These are phyloP conservation scores for Monascus ruber DNA, from an alignment of 2,329 filamentous ascomycete genomes.

Conservation along the genomic window DNA sequence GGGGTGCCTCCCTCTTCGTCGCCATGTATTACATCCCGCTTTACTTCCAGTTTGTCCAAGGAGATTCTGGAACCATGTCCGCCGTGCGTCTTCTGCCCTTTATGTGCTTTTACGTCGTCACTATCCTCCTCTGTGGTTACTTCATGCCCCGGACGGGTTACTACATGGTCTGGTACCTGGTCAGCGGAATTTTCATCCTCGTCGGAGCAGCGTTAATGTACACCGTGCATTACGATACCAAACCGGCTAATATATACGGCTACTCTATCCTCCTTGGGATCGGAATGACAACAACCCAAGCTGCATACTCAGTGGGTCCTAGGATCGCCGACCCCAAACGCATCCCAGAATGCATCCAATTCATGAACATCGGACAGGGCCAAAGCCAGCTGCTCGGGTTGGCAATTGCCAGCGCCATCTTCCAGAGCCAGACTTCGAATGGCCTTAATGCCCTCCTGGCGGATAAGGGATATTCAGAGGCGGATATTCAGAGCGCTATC, in stretches of 20 bases:
- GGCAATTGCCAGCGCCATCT: conserved; percentile 28
- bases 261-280: conserved; percentile 29
- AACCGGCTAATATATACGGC: conserved; percentile 14
- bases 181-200: conserved; percentile 10
- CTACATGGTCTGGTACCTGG: conserved; percentile 17
- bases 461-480: conserved; percentile 11
- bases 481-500: conserved; percentile 19
- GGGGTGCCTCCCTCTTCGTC: conserved; percentile 24
- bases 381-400: conserved; percentile 26
- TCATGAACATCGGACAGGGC: conserved; percentile 29
- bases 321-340: not conserved
- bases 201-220: conserved; percentile 5
- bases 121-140: conserved; percentile 10
- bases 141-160: conserved; percentile 12
- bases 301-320: conserved; percentile 25
- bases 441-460: conserved; percentile 14
- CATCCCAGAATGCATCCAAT: conserved; percentile 16
- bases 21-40: conserved; percentile 44
- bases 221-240: conserved; percentile 5
- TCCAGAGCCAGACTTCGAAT: conserved; percentile 22
- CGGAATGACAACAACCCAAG: conserved; percentile 26
- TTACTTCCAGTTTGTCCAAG: conserved; percentile 42
- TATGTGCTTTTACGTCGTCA: conserved; percentile 13
- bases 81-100: conserved; percentile 23
- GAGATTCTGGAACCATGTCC: conserved; percentile 23